Base-by-base conservation (phyloP, 2,329 filamentous ascomycete genomes). In the Incumbomyces delicatus region DNA sequence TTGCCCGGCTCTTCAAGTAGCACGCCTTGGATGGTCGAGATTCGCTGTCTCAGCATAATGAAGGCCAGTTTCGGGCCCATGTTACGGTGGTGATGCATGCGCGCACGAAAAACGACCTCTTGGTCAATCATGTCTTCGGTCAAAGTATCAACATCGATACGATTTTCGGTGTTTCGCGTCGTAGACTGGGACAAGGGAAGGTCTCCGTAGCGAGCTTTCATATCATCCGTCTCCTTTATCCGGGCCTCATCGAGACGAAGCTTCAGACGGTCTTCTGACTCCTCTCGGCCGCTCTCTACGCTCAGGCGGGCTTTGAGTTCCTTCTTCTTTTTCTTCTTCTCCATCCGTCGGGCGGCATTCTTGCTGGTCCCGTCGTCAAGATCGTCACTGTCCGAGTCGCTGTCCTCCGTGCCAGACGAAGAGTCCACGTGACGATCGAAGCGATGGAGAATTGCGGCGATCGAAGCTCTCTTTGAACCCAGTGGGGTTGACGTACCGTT, bases 11-110 rank as follows among this genome's bases (percentile, higher is more conserved):
- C 70, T 50, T 72, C 68, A 17, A 78, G 71, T 34, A 95, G 70
- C 2, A 95, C 85, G 51, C 87, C 88, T 64, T 95, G 89, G 43
- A 95, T 78, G 18, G 87, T 92, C 54, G 77, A 74, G 11, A 85
- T 80, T 66, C 89, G 84, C 66, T 95, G 87, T 46, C 89, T 82
- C 60, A 95, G 83, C 49, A 94, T 77, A 36, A 95, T 70, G 64
- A 95, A 95, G 58, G 87, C 85, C 30, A 95, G 73, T 55, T 85
- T 83, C 57, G 85, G 76, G 61, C 87, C 90, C 69, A 95, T 76
- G 57, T 83, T 83, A 39, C 89, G 80, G 49, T 92, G 74, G 47
- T 88, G 86, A 63, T 90, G 84, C 16, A 92, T 71, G 30, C 86
- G 76, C 31, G 82, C 83, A 34, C 79, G 78, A 66, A 89, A 87